Conservation (phyloP, 352 stramenopile genomes). For the Pythium pyrilobum region DNA sequence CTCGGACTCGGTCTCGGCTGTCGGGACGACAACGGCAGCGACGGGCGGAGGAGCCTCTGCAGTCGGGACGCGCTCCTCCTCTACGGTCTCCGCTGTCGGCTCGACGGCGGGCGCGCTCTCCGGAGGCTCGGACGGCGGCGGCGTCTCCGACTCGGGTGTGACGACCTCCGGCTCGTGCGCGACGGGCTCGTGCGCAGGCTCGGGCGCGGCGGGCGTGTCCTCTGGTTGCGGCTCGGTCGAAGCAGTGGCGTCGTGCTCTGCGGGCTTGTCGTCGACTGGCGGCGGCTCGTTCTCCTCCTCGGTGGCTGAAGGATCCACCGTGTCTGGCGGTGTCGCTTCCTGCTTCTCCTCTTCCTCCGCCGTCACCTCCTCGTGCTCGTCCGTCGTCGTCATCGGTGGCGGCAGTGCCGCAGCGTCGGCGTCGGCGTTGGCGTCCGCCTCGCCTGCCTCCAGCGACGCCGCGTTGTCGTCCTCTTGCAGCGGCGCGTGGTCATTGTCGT, state of each 20-base stretch:
- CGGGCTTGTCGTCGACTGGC: constrained; percentile 2
- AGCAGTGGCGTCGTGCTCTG: not conserved
- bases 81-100: not conserved
- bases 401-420: too few species aligned
- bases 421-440: too few species aligned
- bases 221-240: constrained; percentile 10
- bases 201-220: not conserved
- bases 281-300: not conserved
- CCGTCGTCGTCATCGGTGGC: not conserved
- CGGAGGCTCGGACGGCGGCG: not conserved
- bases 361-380: not conserved
- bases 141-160: constrained; percentile 8
- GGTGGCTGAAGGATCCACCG: not conserved
- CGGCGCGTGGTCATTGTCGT: constrained; percentile 1
- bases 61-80: not conserved
- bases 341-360: not conserved
- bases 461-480: too few species aligned
- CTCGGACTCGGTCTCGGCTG: not conserved
- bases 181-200: not conserved
- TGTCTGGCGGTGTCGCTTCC: not conserved
- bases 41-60: not conserved
- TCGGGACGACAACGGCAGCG: not conserved
- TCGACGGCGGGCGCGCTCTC: not conserved
- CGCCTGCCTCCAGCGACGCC: too few species aligned
- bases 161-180: constrained; percentile 3